Conservation (phyloP, 257 asterid genomes). For the Scutellaria baicalensis region DNA sequence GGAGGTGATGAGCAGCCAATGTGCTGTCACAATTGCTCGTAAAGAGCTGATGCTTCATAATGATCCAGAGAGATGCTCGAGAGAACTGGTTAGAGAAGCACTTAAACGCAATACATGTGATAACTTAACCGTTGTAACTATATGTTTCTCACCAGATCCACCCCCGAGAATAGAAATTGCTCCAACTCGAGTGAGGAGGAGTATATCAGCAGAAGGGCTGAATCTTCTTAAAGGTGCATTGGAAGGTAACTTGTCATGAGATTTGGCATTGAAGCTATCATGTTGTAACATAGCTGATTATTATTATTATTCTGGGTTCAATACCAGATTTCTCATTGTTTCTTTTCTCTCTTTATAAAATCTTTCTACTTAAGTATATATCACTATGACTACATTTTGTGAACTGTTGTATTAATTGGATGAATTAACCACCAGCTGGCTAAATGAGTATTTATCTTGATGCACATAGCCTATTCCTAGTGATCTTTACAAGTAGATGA, state of each 20-base stretch:
- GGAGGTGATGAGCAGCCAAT: constrained; percentile 95
- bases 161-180: constrained; percentile 52
- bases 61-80: constrained; percentile 69
- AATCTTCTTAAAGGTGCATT: constrained; percentile 71
- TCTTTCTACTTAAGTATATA: neutral
- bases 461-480: neutral
- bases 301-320: neutral
- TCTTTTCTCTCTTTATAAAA: neutral
- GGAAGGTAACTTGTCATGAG: constrained; percentile 33
- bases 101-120: constrained; percentile 69
- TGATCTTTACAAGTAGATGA: neutral
- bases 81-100: constrained; percentile 70
- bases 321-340: neutral
- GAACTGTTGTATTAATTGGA: too few species aligned
- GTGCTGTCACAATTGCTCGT: constrained; percentile 69
- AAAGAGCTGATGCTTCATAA: constrained; percentile 74
- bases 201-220: constrained; percentile 67
- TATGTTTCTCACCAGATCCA: constrained; percentile 75
- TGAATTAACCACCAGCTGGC: neutral
- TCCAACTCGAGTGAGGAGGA: constrained; percentile 44
- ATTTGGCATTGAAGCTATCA: neutral
- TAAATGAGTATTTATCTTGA: neutral
- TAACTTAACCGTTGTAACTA: constrained; percentile 57
- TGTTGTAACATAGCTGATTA: neutral
- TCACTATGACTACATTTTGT: too few species aligned